Conservation (phyloP, 257 asterid genomes). For the Paraleonurus japonicus region DNA sequence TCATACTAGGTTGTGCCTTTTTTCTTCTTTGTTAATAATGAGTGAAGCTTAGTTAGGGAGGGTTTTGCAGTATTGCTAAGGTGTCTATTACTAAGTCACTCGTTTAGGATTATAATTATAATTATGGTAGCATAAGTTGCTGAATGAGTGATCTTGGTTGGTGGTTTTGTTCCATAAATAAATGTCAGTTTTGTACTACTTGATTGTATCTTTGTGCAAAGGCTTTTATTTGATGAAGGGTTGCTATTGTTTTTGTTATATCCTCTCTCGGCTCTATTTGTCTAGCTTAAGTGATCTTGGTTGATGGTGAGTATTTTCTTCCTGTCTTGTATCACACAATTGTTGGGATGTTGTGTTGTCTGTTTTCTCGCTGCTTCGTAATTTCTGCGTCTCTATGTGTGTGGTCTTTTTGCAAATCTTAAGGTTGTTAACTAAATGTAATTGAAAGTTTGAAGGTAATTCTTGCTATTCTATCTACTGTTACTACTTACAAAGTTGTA, state of each 20-base stretch:
- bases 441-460: neutral
- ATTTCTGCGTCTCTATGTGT: too few species aligned
- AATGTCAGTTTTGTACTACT: neutral
- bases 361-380: neutral
- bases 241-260: neutral
- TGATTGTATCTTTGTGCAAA: neutral
- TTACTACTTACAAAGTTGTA: neutral
- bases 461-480: neutral
- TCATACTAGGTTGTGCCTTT: constrained; percentile 11
- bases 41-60: constrained; percentile 8
- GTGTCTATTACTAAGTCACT: neutral
- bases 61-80: constrained; percentile 23
- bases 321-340: neutral
- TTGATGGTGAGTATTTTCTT: neutral
- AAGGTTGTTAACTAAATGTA: neutral
- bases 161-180: constrained; percentile 22
- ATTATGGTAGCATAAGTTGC: neutral
- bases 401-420: too few species aligned
- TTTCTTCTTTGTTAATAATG: neutral
- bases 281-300: too few species aligned
- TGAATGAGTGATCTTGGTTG: constrained; percentile 24
- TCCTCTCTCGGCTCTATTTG: too few species aligned
- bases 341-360: neutral
- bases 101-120: neutral
- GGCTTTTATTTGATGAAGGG: neutral